Percentiles rank a stretch among this genome's conserved stretches.
These are phyloP conservation scores for Citrullus mucosospermus DNA, from an alignment of 306 rosid species.

Conservation along the genomic window DNA sequence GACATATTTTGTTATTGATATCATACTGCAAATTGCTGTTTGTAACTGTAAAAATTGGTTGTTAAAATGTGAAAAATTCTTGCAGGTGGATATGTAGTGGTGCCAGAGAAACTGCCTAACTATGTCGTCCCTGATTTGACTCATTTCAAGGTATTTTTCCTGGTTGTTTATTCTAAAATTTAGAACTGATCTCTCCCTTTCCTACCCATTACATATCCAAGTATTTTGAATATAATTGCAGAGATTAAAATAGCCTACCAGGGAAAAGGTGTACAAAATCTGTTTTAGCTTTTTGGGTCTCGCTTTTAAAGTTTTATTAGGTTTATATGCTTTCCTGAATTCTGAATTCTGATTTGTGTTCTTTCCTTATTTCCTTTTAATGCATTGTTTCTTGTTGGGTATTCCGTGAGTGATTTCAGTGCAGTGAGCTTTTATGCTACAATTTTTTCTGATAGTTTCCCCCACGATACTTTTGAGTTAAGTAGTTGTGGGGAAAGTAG, in stretches of 20 bases:
- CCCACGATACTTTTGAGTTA: neutral
- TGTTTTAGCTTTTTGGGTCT: neutral
- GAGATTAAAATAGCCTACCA: neutral
- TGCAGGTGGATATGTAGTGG: conserved; percentile 30
- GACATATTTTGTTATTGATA: too few relatives aligned
- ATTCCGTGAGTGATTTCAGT: neutral
- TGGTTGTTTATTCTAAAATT: neutral
- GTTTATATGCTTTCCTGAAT: neutral
- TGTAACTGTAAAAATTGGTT: neutral
- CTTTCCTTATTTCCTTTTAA: neutral
- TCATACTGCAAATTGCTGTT: neutral
- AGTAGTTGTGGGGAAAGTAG: neutral
- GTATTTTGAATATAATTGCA: neutral
- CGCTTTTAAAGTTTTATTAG: neutral
- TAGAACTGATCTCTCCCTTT: neutral
- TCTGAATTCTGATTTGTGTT: neutral
- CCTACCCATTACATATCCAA: neutral
- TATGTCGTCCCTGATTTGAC: conserved; percentile 29
- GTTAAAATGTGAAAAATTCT: neutral
- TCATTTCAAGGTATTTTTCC: conserved; percentile 21
- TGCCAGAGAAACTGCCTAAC: conserved; percentile 22
- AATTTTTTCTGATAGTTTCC: neutral
- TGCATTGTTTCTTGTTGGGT: neutral
- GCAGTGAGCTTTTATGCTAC: neutral
- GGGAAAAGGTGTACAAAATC: neutral